phyloP scores from a whole-genome alignment of 805 yeast species.

The Pichia thaimueangensis region DNA sequence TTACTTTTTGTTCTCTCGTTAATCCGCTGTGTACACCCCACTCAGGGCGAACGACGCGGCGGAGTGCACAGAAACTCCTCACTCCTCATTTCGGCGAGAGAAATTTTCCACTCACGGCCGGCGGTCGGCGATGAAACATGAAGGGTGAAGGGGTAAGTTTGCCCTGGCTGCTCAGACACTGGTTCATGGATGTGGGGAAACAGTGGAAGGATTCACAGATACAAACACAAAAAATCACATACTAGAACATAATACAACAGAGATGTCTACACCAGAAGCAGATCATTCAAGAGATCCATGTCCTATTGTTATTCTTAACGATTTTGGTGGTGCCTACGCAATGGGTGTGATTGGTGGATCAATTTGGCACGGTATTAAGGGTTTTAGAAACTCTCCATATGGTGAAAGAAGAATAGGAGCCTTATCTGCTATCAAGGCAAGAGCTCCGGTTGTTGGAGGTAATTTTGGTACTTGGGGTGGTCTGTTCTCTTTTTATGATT shows the following conservation, averaged over 20 bases:
- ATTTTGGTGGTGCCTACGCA: slow-evolving; percentile 98
- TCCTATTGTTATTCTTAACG: slow-evolving; percentile 91
- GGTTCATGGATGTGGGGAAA: too few species aligned
- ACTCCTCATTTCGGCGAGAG: too few species aligned
- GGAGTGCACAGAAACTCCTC: too few species aligned
- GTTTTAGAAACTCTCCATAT: slow-evolving; percentile 94
- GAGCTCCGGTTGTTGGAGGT: slow-evolving; percentile 99
- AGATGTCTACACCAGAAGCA: slow-evolving; percentile 60
- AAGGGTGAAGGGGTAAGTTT: neutral
- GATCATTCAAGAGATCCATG: slow-evolving; percentile 99
- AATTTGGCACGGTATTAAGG: slow-evolving; percentile 98
- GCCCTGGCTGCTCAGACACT: too few species aligned
- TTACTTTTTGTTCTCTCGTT: too few species aligned
- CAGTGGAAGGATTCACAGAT: neutral
- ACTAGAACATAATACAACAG: slow-evolving; percentile 9
- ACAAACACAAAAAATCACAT: too few species aligned
- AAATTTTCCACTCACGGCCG: neutral
- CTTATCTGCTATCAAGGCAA: slow-evolving; percentile 80
- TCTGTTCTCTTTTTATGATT: slow-evolving; percentile 88
- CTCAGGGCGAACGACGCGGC: too few species aligned
- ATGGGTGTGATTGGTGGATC: slow-evolving; percentile 99
- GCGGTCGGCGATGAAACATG: neutral
- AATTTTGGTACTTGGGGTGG: slow-evolving; percentile 99
- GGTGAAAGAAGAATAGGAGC: slow-evolving; percentile 95
- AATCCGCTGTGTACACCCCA: too few species aligned